Percentiles rank a stretch among this genome's conserved stretches.
Evolutionary conservation across 176 grass and related monocot genomes (phyloP).

Genomic region (Rhynchospora breviuscula): DNA sequence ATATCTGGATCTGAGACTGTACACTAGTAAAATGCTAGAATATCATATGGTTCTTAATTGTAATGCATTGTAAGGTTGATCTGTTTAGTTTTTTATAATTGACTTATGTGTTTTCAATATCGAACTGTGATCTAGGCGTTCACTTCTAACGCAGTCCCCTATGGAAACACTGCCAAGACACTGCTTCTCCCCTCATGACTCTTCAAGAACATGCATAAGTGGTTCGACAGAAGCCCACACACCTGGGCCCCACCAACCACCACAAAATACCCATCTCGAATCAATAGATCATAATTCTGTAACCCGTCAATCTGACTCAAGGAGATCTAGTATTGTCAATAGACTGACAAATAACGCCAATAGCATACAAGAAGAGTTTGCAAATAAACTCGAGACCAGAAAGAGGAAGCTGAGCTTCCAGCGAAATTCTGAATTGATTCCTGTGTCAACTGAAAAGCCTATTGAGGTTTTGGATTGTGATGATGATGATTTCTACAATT

Average conservation of each 20-base stretch:
- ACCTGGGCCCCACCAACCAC: constrained; percentile 31
- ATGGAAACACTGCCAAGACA: constrained; percentile 46
- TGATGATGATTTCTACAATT: constrained; percentile 69
- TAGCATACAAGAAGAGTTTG: constrained; percentile 36
- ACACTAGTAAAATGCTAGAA: not conserved
- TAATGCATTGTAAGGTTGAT: not conserved
- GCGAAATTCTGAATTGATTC: constrained; percentile 25
- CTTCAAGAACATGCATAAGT: constrained; percentile 41
- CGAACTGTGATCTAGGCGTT: constrained; percentile 41
- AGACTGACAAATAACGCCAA: constrained; percentile 22
- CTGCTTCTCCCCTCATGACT: constrained; percentile 36
- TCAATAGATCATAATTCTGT: constrained; percentile 33
- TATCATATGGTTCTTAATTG: not conserved
- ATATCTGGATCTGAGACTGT: not conserved
- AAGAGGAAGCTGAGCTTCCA: constrained; percentile 91
- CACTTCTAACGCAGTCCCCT: constrained; percentile 72
- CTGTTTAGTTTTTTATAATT: not conserved
- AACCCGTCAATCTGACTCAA: constrained; percentile 26
- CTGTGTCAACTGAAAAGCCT: constrained; percentile 24
- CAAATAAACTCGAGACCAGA: constrained; percentile 57
- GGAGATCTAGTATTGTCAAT: constrained; percentile 18
- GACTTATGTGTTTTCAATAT: not conserved
- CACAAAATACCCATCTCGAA: constrained; percentile 30
- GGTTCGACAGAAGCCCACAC: constrained; percentile 38
- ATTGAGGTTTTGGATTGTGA: constrained; percentile 23